Evolutionary conservation across 345 rosid species (phyloP), one percentile per base, ranked within the genome.

Genomic region (Brassica juncea): DNA sequence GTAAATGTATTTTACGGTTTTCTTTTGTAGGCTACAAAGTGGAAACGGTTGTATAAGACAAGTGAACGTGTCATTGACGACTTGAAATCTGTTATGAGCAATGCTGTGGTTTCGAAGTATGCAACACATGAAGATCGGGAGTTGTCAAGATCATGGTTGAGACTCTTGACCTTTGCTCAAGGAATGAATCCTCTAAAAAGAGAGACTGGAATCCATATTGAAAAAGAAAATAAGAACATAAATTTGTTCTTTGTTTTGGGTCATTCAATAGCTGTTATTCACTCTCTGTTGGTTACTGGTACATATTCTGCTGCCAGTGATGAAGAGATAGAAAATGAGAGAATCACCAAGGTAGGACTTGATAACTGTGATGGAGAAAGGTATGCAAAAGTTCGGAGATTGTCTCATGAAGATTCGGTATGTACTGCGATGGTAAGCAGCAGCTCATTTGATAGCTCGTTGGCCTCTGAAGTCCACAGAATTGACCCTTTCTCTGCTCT

Each of bases 171-270:
- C 77, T 93, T 86, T 86, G 84, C 90, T 82, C 99, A 95, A 84
- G 99, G 98, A 71, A 87, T 93, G 88, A 81, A 86, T 81, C 92
- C 96, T 69, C 76, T 86, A 57, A 94, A 89, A 87, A 91, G 98
- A 88, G 99, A 95, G 86, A 87, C 88, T 59, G 97, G 94, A 69
- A 81, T 83, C 76, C 91, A 75, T 80, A 58, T 86, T 42, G 97
- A 91, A 21, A 97, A 90, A 63, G 98, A 92, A 79, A 84, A 82
- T 79, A 97, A 89, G 14, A 70, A 82, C 75, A 81, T 82, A 70
- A 85, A 86, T 80, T 74, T 73, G 7, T 89, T 87, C 83, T 90
- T 95, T 80, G 68, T 84, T 79, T 84, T 95, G 84, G 86, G 88
- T 76, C 87, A 84, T 80, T 81, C 88, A 55, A 68, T 88, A 71